Percentiles rank a stretch among this genome's conserved stretches.
Conservation (phyloP, 2,329 filamentous ascomycete genomes). For the Diatrype stigma region DNA sequence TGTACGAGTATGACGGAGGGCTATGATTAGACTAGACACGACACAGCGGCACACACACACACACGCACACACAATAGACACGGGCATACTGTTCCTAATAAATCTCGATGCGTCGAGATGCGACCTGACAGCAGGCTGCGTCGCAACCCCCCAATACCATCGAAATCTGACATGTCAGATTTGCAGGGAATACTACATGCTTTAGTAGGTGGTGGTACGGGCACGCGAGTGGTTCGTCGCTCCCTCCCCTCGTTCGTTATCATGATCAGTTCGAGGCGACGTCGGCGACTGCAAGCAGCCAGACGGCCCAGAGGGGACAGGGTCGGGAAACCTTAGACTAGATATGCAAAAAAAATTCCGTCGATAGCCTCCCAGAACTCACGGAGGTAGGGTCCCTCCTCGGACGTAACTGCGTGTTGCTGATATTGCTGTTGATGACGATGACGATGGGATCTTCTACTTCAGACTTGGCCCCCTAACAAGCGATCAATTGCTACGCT, state of each 20-base stretch:
- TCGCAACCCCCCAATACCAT: not conserved
- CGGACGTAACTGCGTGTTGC: not conserved
- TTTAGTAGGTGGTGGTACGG: not conserved
- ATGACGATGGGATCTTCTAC: not conserved
- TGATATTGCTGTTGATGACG: not conserved
- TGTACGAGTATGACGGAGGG: not conserved
- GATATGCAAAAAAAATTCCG: not conserved
- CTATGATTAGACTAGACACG: not conserved
- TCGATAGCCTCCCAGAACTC: too few relatives aligned
- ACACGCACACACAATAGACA: not conserved
- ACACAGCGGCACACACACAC: too few relatives aligned
- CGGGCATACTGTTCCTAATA: not conserved
- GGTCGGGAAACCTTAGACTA: not conserved
- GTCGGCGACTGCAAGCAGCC: not conserved
- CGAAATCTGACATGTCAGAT: conserved; percentile 1
- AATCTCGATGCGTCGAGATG: not conserved
- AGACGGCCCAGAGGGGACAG: not conserved
- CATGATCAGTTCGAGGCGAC: not conserved
- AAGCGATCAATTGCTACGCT: not conserved
- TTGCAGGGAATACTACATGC: not conserved
- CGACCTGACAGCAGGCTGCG: not conserved
- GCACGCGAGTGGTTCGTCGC: not conserved
- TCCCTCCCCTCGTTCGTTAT: not conserved
- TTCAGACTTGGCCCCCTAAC: not conserved
- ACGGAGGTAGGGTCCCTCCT: too few relatives aligned